Conservation (phyloP, 164 flowering plant species). For the Dillenia suffruticosa region DNA sequence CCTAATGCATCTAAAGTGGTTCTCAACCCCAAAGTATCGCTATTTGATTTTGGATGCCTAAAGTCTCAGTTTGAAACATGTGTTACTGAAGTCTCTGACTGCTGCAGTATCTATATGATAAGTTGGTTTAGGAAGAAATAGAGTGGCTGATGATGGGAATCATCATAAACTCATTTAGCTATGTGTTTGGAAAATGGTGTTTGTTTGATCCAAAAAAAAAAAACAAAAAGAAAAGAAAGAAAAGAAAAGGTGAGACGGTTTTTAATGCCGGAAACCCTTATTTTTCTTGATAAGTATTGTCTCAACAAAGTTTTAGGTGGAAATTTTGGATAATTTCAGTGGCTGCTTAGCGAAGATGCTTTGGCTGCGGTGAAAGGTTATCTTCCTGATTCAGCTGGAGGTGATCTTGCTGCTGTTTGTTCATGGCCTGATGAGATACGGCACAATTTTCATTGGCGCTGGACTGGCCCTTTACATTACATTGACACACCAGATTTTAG, state of each 20-base stretch:
- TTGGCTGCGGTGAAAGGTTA: constrained; percentile 52
- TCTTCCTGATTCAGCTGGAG: constrained; percentile 78
- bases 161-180: no score
- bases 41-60: neutral
- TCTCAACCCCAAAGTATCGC: no score
- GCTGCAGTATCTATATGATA: no score
- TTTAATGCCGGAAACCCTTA: no score
- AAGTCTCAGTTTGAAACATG: neutral
- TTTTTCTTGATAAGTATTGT: neutral
- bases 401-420: constrained; percentile 83
- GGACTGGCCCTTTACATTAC: constrained; percentile 84
- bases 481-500: constrained; percentile 87
- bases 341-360: constrained; percentile 58
- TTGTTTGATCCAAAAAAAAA: no score
- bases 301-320: neutral
- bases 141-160: no score
- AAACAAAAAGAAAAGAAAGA: no score
- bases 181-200: no score
- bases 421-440: constrained; percentile 90
- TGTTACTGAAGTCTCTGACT: no score
- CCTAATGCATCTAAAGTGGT: no score
- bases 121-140: no score
- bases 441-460: constrained; percentile 38
- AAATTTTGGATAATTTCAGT: constrained; percentile 32
- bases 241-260: no score